Percentiles rank a stretch among this genome's conserved stretches.
Conservation (phyloP, 192 early-diverging fungal genomes). For the Podila epicladia region DNA sequence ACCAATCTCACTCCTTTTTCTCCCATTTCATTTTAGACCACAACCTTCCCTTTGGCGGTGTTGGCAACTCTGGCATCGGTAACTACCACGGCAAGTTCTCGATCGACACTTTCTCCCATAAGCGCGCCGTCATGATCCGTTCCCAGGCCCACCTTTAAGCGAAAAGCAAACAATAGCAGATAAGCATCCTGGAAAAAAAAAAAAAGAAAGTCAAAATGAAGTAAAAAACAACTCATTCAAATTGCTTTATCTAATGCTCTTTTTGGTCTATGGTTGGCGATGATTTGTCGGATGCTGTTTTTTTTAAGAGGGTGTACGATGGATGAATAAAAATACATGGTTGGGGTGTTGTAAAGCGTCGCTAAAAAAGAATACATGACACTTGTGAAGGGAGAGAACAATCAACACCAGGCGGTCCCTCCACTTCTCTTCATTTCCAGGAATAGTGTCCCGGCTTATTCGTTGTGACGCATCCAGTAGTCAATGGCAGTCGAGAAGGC, state of each 20-base stretch:
- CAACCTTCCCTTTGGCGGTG: constrained; percentile 87
- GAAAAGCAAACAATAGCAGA: constrained; percentile 1
- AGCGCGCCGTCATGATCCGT: constrained; percentile 67
- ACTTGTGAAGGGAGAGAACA: no score
- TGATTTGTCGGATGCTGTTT: neutral
- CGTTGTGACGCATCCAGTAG: constrained; percentile 75
- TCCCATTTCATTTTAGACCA: constrained; percentile 25
- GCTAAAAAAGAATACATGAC: neutral
- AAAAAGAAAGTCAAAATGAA: neutral
- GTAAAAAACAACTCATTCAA: no score
- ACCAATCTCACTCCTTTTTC: neutral
- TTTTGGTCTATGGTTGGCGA: constrained; percentile 1
- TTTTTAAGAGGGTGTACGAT: neutral
- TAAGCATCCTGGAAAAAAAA: neutral
- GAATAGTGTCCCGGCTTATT: neutral
- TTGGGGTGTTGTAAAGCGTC: neutral
- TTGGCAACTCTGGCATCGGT: constrained; percentile 88
- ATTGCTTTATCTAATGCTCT: no score
- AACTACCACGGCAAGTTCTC: constrained; percentile 84
- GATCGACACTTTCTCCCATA: constrained; percentile 85
- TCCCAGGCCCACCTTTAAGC: constrained; percentile 31
- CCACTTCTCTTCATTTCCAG: no score
- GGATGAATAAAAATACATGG: constrained; percentile 15
- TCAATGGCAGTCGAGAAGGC: constrained; percentile 96
- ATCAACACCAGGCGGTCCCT: no score